These are phyloP conservation scores for Nicotiana tabacum DNA, from an alignment of 257 asterid species.

Conservation along the genomic window DNA sequence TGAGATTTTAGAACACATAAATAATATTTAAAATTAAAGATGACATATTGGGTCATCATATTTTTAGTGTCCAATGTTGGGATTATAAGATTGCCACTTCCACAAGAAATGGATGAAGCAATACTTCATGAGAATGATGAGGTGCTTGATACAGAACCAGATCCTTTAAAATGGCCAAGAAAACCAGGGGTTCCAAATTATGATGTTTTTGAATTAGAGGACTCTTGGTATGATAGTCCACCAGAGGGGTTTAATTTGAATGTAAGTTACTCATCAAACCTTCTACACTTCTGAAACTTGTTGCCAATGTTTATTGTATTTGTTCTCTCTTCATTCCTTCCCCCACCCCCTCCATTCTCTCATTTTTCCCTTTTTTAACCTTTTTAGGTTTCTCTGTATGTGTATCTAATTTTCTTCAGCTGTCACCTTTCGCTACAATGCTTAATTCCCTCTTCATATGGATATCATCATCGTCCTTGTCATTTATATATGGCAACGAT, in stretches of 20 bases:
- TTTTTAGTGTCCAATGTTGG: constrained; percentile 72
- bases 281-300: neutral
- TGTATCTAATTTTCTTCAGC: too few species aligned
- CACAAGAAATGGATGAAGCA: constrained; percentile 34
- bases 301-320: neutral
- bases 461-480: too few species aligned
- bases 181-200: constrained; percentile 47
- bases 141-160: constrained; percentile 37
- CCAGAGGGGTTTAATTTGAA: constrained; percentile 16
- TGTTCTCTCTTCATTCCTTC: neutral
- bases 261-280: constrained; percentile 39
- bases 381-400: too few species aligned
- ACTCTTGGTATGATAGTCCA: constrained; percentile 68
- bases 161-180: constrained; percentile 64
- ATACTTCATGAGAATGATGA: constrained; percentile 32
- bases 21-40: too few species aligned
- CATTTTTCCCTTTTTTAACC: too few species aligned
- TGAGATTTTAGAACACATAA: too few species aligned
- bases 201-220: constrained; percentile 64
- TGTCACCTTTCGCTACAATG: too few species aligned
- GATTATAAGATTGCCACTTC: constrained; percentile 54
- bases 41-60: neutral
- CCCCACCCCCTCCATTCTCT: neutral
- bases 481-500: too few species aligned
- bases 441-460: too few species aligned